Evolutionary conservation across 495 filamentous ascomycete species (phyloP).

Genomic region (Aeminium ludgeri): DNA sequence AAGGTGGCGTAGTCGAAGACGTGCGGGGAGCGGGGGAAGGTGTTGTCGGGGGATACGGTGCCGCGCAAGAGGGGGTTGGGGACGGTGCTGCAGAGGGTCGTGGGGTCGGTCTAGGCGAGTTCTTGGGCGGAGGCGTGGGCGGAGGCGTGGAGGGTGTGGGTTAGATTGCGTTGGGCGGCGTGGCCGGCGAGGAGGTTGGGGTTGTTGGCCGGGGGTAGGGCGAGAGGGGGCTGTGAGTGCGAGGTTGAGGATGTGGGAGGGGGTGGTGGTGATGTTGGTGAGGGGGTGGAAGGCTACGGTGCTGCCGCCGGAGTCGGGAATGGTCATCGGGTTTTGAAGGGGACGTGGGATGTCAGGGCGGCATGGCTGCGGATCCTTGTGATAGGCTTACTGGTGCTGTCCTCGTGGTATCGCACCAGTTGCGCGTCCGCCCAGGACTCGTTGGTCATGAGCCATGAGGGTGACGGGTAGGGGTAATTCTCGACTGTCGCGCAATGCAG

Average conservation of each 20-base stretch:
- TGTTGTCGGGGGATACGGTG: constrained; percentile 3
- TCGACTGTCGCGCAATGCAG: background rate
- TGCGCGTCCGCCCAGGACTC: constrained; percentile 30
- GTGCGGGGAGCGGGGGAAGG: constrained; percentile 4
- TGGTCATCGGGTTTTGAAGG: constrained; percentile 22
- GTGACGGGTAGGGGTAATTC: background rate
- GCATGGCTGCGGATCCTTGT: too few species aligned
- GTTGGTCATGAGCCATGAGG: constrained; percentile 15
- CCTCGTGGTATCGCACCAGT: constrained; percentile 26
- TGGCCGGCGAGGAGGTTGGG: constrained; percentile 27
- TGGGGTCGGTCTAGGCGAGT: constrained; percentile 24
- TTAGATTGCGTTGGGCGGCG: constrained; percentile 19
- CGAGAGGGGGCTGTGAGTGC: constrained; percentile 22
- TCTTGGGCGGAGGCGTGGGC: constrained; percentile 24
- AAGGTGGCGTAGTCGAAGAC: constrained; percentile 17
- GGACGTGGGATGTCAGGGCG: constrained; percentile 8
- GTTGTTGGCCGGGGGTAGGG: constrained; percentile 23
- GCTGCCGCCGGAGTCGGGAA: constrained; percentile 23
- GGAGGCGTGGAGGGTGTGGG: constrained; percentile 19
- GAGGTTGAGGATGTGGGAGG: constrained; percentile 20
- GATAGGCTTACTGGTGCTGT: constrained; percentile 9
- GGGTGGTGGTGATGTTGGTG: constrained; percentile 19
- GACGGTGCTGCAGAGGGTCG: constrained; percentile 8
- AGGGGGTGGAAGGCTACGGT: constrained; percentile 24
- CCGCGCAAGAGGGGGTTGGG: constrained; percentile 14